Evolutionary conservation across 2,329 filamentous ascomycete genomes (phyloP), one percentile per base, ranked within the genome.

Genomic region (Chaetomium sp.): DNA sequence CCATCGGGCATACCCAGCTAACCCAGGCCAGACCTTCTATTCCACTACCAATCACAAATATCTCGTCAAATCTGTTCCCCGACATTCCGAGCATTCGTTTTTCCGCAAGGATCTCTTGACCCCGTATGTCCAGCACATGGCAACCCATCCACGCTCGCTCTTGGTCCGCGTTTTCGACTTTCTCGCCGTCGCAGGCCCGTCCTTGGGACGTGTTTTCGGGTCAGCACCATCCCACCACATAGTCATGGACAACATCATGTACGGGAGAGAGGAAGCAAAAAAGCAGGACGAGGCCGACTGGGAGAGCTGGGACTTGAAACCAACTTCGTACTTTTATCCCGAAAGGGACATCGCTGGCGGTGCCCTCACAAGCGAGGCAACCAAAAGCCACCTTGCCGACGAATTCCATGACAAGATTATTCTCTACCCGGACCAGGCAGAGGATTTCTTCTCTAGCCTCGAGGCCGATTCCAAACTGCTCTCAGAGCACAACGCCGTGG

Each of bases 301-400:
- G 89, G 86, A 92, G 72, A 87, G 85, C 1, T 92, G 88, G 75
- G 90, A 92, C 66, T 82, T 92, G 57, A 93, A 93, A 72, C 90
- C 90, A 0, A 85, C 83, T 25, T 84, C 86, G 64, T 92, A 92
- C 76, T 92, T 92, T 78, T 92, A 88, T 72, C 90, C 90, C 0
- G 89, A 92, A 72, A 79, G 90, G 7, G 90, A 92, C 69, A 82
- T 92, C 12, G 84, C 89, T 0, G 85, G 85, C 1, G 88, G 89
- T 0, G 78, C 77, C 2, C 77, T 93, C 0, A 83, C 86, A 0
- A 86, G 86, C 3, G 82, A 90, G 57, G 85, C 84, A 1, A 88
- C 89, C 6, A 87, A 89, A 72, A 83, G 83, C 23, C 85, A 85
- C 60, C 80, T 92, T 2, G 84, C 87, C 21, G 89, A 92, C 71